Conservation (phyloP, 441 rosid species). For the Croton setiger region DNA sequence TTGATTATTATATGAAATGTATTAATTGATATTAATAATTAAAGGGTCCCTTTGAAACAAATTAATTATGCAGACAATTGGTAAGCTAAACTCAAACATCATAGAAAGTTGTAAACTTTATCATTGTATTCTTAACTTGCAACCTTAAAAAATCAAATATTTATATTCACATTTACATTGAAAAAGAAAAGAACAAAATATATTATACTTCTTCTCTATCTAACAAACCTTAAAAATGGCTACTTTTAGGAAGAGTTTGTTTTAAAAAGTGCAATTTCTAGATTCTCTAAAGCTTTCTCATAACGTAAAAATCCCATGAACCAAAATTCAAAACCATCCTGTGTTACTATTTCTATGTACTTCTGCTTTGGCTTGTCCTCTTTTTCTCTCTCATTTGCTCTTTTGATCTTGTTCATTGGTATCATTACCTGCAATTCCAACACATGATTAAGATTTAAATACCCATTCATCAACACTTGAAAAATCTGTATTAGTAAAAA, state of each 20-base stretch:
- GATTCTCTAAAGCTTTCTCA: constrained; percentile 35
- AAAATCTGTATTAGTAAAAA: not conserved
- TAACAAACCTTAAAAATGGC: not conserved
- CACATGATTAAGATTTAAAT: not conserved
- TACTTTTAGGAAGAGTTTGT: not conserved
- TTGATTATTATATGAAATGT: too few relatives aligned
- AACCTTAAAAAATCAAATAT: too few relatives aligned
- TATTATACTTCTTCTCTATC: too few relatives aligned
- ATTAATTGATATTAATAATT: too few relatives aligned
- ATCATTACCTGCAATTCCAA: constrained; percentile 33
- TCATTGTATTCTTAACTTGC: too few relatives aligned
- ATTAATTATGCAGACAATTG: too few relatives aligned
- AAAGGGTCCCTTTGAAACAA: too few relatives aligned
- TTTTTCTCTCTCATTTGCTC: constrained; percentile 27
- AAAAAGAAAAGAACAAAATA: too few relatives aligned
- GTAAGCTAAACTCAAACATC: too few relatives aligned
- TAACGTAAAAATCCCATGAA: constrained; percentile 44
- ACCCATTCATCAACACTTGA: too few relatives aligned
- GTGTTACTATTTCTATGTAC: constrained; percentile 33
- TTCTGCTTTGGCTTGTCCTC: constrained; percentile 36
- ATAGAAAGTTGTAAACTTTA: too few relatives aligned
- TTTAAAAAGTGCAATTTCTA: constrained; percentile 33
- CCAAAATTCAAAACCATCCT: constrained; percentile 40
- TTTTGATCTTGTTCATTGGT: constrained; percentile 32
- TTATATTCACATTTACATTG: too few relatives aligned